Base-by-base conservation (phyloP, 345 rosid species). In the Syzygium aqueum region DNA sequence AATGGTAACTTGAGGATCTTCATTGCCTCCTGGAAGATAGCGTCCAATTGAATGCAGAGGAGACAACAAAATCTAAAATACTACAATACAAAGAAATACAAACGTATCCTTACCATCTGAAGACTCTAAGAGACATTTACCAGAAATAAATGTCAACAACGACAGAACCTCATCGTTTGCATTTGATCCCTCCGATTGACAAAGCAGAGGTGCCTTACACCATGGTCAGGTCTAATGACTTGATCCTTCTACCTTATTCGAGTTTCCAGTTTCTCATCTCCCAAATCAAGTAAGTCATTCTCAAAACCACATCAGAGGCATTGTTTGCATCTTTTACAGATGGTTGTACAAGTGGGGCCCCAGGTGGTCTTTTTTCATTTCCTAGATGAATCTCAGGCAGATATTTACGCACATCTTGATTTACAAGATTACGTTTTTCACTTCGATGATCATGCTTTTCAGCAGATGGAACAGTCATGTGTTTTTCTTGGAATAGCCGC, bases 151-250 rank as follows among this genome's bases (percentile, higher is more conserved):
- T 53, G 90, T 86, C 23, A 7, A 19, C 77, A 87, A 90, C 30
- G 88, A 90, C 80, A 93, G 86, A 40, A 93, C 89, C 88, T 93
- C 94, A 80, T 94, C 96, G 91, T 93, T 93, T 53, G 92, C 94
- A 93, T 84, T 91, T 40, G 93, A 90, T 87, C 94, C 95, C 88
- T 94, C 94, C 28, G 93, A 92, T 88, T 90, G 92, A 51, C 90
- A 93, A 88, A 95, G 93, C 57, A 56, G 46, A 63, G 95, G 87
- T 94, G 87, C 95, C 95, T 90, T 10, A 91, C 93, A 87, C 91
- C 90, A 61, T 92, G 95, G 85, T 94, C 96, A 85, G 94, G 93
- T 67, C 93, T 91, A 19, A 19, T 53, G 56, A 54, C 25, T 17
- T 21, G 57, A 87, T 94, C 97, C 91, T 91, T 93, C 85, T 92